Conservation (phyloP, 768 basidiomycete species). For the Rhodotorula paludigena region DNA sequence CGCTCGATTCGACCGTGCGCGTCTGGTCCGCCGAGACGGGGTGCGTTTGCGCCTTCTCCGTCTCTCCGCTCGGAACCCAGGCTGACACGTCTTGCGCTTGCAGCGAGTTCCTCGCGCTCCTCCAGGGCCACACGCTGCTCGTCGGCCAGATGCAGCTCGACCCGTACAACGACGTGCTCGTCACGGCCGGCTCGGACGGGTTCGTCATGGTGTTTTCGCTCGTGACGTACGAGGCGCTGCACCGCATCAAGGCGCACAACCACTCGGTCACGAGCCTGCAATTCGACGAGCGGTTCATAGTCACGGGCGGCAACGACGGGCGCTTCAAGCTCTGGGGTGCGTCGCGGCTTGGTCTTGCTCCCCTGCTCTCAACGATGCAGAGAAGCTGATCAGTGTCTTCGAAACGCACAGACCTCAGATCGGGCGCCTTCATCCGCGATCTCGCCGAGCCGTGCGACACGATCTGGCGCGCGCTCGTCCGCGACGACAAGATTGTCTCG, state of each 20-base stretch:
- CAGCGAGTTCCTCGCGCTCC: conserved; percentile 73
- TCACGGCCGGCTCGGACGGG: conserved; percentile 84
- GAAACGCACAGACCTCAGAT: conserved; percentile 47
- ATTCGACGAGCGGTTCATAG: conserved; percentile 62
- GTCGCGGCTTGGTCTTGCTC: too few species aligned
- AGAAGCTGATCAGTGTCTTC: neutral
- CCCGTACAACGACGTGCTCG: conserved; percentile 52
- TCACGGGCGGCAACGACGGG: conserved; percentile 56
- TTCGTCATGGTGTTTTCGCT: conserved; percentile 70
- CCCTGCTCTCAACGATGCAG: too few species aligned
- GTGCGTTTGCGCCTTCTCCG: conserved; percentile 52
- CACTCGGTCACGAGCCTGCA: conserved; percentile 79
- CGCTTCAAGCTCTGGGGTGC: conserved; percentile 49
- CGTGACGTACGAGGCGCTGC: conserved; percentile 47
- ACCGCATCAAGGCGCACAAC: conserved; percentile 79
- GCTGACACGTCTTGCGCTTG: neutral
- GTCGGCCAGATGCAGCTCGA: conserved; percentile 80
- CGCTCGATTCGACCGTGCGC: conserved; percentile 86
- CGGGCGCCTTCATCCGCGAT: conserved; percentile 68
- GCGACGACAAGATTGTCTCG: conserved; percentile 67
- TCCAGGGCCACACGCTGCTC: conserved; percentile 86
- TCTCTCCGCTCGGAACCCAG: neutral
- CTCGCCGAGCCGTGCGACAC: conserved; percentile 70
- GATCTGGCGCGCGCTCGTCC: conserved; percentile 77
- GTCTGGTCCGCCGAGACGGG: conserved; percentile 84